A percentile compares a stretch with the other conserved stretches of the same genome.
Conservation (phyloP, 495 filamentous ascomycete genomes). For the Lasiosphaeris hirsuta region DNA sequence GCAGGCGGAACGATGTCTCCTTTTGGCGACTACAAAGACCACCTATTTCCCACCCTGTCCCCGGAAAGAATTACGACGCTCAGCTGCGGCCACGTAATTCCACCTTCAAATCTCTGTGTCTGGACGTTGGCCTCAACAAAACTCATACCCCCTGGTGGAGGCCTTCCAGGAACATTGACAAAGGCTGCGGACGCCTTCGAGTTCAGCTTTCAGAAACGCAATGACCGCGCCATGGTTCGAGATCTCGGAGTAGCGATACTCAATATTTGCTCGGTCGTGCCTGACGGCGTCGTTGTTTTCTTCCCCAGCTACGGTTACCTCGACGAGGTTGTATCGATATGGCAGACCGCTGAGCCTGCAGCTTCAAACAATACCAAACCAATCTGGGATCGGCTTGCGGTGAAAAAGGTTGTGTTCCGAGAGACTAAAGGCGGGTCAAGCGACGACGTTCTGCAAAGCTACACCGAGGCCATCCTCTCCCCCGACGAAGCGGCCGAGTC, state of each 20-base stretch:
- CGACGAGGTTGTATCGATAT: constrained; percentile 63
- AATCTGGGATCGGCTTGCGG: constrained; percentile 53
- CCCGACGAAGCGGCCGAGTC: neutral
- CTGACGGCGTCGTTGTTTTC: constrained; percentile 92
- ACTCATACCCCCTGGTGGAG: constrained; percentile 13
- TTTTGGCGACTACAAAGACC: constrained; percentile 80
- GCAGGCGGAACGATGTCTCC: constrained; percentile 98
- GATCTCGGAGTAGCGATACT: constrained; percentile 72
- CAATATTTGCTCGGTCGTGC: constrained; percentile 67
- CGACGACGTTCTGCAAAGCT: constrained; percentile 69
- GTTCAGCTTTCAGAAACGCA: constrained; percentile 79
- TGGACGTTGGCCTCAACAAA: constrained; percentile 49
- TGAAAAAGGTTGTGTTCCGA: constrained; percentile 63
- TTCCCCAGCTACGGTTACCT: constrained; percentile 94
- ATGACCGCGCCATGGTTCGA: constrained; percentile 57
- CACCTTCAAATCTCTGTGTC: constrained; percentile 72
- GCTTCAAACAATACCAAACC: constrained; percentile 19
- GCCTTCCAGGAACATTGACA: constrained; percentile 30
- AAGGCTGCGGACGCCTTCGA: constrained; percentile 65
- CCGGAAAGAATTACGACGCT: constrained; percentile 67
- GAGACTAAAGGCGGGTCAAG: constrained; percentile 58
- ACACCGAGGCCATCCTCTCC: constrained; percentile 62
- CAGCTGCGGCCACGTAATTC: constrained; percentile 94
- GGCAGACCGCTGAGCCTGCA: constrained; percentile 48
- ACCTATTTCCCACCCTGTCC: constrained; percentile 77